Percentiles rank a stretch among this genome's conserved stretches.
phyloP scores from a whole-genome alignment of 495 filamentous ascomycete species.

The Penicillium lagena region DNA sequence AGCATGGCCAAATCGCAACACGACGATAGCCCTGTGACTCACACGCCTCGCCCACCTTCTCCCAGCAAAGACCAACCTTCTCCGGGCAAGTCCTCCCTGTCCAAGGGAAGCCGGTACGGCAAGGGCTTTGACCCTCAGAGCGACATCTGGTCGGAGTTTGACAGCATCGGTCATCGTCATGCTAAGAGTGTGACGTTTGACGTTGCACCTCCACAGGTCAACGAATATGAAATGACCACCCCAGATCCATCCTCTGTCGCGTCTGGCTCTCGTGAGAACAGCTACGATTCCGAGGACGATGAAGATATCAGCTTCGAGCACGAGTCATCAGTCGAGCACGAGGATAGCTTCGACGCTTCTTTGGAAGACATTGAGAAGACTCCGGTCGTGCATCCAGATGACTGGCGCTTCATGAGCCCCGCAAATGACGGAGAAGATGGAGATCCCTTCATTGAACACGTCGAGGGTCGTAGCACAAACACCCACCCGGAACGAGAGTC shows the following conservation, averaged over 20 bases:
- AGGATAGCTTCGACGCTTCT: constrained; percentile 90
- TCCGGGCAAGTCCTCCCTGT: constrained; percentile 80
- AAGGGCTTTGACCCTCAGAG: constrained; percentile 63
- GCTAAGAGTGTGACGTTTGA: constrained; percentile 97
- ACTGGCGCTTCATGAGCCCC: constrained; percentile 81
- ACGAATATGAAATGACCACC: constrained; percentile 96
- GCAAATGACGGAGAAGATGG: constrained; percentile 52
- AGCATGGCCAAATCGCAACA: constrained; percentile 39
- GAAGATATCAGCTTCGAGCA: constrained; percentile 68
- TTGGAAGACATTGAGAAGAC: constrained; percentile 95
- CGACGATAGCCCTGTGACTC: constrained; percentile 20
- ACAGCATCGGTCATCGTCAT: constrained; percentile 64
- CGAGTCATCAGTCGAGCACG: constrained; percentile 59
- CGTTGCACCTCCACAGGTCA: constrained; percentile 84
- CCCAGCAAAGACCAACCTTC: constrained; percentile 71
- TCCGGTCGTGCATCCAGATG: constrained; percentile 90
- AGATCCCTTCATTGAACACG: constrained; percentile 58
- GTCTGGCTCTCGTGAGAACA: constrained; percentile 81
- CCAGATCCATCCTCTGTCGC: constrained; percentile 87
- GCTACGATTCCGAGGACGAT: constrained; percentile 79
- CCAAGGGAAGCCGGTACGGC: constrained; percentile 62
- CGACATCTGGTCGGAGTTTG: constrained; percentile 57
- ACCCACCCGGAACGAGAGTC: constrained; percentile 26
- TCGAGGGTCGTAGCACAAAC: constrained; percentile 56
- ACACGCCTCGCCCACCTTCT: constrained; percentile 44